phyloP scores from a whole-genome alignment of 192 early-diverging fungal genomes.

The Podila epigama region DNA sequence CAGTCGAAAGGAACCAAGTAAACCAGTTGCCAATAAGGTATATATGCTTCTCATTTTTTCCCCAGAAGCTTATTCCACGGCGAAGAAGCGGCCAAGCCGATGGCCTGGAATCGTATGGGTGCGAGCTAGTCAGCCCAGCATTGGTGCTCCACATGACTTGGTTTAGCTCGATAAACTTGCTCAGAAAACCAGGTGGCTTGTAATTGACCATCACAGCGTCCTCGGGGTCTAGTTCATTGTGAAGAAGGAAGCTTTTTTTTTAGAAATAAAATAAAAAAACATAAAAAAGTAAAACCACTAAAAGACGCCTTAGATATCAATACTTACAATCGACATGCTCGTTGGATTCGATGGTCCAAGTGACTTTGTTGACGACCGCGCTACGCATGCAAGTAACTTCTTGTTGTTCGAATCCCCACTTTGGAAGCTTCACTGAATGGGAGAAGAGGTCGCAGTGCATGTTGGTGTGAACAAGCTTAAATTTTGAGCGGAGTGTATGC shows the following conservation, averaged over 20 bases:
- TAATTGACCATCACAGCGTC: slow-evolving; percentile 65
- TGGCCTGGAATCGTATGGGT: slow-evolving; percentile 94
- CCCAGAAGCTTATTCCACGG: slow-evolving; percentile 91
- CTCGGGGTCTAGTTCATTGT: slow-evolving; percentile 57
- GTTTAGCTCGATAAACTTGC: slow-evolving; percentile 91
- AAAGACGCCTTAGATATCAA: slow-evolving; percentile 7
- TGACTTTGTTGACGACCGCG: slow-evolving; percentile 67
- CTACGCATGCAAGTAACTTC: slow-evolving; percentile 95
- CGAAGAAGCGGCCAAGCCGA: slow-evolving; percentile 85
- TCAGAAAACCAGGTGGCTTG: slow-evolving; percentile 73
- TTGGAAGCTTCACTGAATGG: slow-evolving; percentile 80
- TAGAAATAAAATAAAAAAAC: neutral
- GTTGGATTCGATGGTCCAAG: slow-evolving; percentile 84
- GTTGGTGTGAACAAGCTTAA: slow-evolving; percentile 77
- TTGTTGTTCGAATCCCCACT: slow-evolving; percentile 92
- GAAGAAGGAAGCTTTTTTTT: neutral
- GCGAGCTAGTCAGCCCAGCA: slow-evolving; percentile 83
- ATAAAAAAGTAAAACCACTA: neutral
- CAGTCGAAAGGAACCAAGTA: slow-evolving; percentile 78
- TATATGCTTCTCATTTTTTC: slow-evolving; percentile 72
- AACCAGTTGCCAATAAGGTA: slow-evolving; percentile 94
- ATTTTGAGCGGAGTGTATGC: slow-evolving; percentile 68
- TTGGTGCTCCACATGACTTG: slow-evolving; percentile 90
- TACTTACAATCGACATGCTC: slow-evolving; percentile 52
- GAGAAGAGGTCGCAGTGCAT: slow-evolving; percentile 86